These are phyloP conservation scores for Anisogramma anomala DNA, from an alignment of 2,329 filamentous ascomycete species.

Conservation along the genomic window DNA sequence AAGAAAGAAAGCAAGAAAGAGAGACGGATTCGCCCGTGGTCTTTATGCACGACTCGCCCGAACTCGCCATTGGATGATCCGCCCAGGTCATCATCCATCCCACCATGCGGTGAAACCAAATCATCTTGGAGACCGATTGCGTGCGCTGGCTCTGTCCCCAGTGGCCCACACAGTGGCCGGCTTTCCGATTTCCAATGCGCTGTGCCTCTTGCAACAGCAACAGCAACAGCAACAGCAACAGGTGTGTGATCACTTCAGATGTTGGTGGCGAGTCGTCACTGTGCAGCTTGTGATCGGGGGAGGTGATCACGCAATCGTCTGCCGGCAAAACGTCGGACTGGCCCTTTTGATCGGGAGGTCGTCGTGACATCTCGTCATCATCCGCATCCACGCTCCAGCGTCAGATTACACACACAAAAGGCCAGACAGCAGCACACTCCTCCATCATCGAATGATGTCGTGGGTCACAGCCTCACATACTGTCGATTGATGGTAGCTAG, in stretches of 20 bases:
- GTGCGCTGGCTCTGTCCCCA: slow-evolving; percentile 9
- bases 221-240: not conserved
- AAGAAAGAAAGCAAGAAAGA: not conserved
- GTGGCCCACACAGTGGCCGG: too few relatives aligned
- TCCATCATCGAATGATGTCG: too few relatives aligned
- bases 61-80: not conserved
- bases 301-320: slow-evolving; percentile 13
- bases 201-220: not conserved
- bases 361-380: not conserved
- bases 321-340: not conserved
- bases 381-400: too few relatives aligned
- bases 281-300: slow-evolving; percentile 12
- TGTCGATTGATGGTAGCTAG: too few relatives aligned
- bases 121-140: slow-evolving; percentile 12
- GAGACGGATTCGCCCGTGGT: not conserved
- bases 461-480: too few relatives aligned
- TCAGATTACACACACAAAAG: too few relatives aligned
- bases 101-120: slow-evolving; percentile 14
- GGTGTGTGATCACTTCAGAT: not conserved
- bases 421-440: too few relatives aligned
- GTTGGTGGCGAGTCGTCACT: slow-evolving; percentile 1
- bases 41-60: slow-evolving; percentile 4
- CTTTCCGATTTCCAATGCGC: slow-evolving; percentile 1
- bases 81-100: not conserved
- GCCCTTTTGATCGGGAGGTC: not conserved